A percentile compares a stretch with the other conserved stretches of the same genome.
Evolutionary conservation across 2,329 filamentous ascomycete species (phyloP).

Genomic region (Endocalyx cinctus): DNA sequence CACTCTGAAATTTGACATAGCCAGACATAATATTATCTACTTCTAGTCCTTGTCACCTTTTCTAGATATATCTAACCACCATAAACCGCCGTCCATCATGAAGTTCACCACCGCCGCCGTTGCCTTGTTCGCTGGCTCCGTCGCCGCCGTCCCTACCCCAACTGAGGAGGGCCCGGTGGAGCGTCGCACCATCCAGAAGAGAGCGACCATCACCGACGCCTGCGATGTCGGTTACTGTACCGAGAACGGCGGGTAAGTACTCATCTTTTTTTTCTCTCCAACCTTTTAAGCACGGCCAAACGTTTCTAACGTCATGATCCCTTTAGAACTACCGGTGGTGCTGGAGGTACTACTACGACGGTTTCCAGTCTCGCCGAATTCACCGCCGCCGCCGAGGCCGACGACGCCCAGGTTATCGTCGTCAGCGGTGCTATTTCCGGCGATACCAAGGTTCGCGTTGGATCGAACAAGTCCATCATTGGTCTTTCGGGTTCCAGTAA

Average conservation of each 20-base stretch:
- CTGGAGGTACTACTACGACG: slow-evolving; percentile 49
- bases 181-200: slow-evolving; percentile 15
- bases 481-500: slow-evolving; percentile 34
- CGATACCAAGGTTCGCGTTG: slow-evolving; percentile 38
- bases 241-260: slow-evolving; percentile 16
- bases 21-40: too few relatives aligned
- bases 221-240: slow-evolving; percentile 16
- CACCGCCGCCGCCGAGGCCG: slow-evolving; percentile 42
- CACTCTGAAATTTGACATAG: too few relatives aligned
- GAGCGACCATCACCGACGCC: slow-evolving; percentile 18
- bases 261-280: not conserved
- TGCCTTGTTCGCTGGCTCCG: slow-evolving; percentile 13
- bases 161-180: slow-evolving; percentile 13
- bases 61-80: too few relatives aligned
- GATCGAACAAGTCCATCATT: slow-evolving; percentile 47
- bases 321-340: slow-evolving; percentile 46
- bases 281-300: not conserved
- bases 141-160: slow-evolving; percentile 15
- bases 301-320: not conserved
- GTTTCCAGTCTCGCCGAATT: slow-evolving; percentile 48
- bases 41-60: too few relatives aligned
- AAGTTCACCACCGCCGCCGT: slow-evolving; percentile 16
- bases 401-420: slow-evolving; percentile 40
- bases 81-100: slow-evolving; percentile 17
- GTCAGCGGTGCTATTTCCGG: slow-evolving; percentile 40